A percentile compares a stretch with the other conserved stretches of the same genome.
Conservation (phyloP, 805 yeast genomes). For the Spathaspora girioi region DNA sequence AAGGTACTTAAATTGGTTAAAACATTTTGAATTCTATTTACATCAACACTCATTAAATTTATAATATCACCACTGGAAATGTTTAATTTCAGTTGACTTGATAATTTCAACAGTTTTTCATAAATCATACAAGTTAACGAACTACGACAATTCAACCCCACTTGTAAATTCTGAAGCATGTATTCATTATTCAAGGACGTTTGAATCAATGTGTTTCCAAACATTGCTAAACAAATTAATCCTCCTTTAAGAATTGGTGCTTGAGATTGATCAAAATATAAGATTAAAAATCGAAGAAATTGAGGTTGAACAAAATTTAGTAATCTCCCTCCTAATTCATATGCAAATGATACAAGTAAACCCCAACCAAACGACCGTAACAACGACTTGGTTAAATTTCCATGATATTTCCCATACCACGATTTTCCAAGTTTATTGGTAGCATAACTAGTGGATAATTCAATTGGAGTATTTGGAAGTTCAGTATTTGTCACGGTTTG, state of each 20-base stretch:
- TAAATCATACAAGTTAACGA: conserved; percentile 67
- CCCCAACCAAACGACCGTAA: conserved; percentile 23
- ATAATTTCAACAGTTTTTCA: conserved; percentile 64
- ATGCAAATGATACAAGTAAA: conserved; percentile 18
- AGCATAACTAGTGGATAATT: conserved; percentile 19
- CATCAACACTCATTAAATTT: conserved; percentile 76
- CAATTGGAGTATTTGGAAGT: conserved; percentile 25
- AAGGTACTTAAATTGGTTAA: conserved; percentile 51
- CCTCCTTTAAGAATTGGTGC: conserved; percentile 56
- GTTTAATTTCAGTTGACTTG: conserved; percentile 58
- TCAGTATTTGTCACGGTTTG: conserved; percentile 33
- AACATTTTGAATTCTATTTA: conserved; percentile 58
- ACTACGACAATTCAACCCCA: conserved; percentile 63
- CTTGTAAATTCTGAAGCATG: conserved; percentile 51
- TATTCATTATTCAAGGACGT: conserved; percentile 69
- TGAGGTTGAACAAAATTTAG: conserved; percentile 79
- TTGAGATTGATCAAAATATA: conserved; percentile 44
- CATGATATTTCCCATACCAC: background rate
- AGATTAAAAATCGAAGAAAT: conserved; percentile 61
- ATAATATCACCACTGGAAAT: conserved; percentile 76
- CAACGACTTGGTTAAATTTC: conserved; percentile 15
- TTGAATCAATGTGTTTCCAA: conserved; percentile 54
- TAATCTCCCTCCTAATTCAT: conserved; percentile 19
- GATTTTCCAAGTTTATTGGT: conserved; percentile 16
- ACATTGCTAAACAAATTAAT: conserved; percentile 60